phyloP scores from a whole-genome alignment of 78 protist species.

The Planoprotostelium fungivorum region DNA sequence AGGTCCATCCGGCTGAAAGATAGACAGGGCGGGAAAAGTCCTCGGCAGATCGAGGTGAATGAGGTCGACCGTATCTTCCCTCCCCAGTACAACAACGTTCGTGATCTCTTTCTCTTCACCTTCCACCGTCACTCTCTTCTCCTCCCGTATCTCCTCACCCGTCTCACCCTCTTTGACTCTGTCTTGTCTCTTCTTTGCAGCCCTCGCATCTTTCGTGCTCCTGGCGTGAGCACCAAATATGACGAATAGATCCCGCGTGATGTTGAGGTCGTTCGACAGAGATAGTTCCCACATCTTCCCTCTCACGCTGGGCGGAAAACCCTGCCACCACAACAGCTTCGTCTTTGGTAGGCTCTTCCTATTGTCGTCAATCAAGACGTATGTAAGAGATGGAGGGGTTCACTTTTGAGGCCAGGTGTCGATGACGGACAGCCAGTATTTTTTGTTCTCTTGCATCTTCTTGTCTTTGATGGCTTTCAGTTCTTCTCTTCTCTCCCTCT shows the following conservation, averaged over 20 bases:
- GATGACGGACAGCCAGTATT: neutral
- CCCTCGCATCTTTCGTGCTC: conserved; percentile 13
- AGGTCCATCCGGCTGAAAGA: conserved; percentile 73
- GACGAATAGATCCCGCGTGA: conserved; percentile 48
- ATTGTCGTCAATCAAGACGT: neutral
- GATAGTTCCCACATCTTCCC: conserved; percentile 58
- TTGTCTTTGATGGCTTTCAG: conserved; percentile 39
- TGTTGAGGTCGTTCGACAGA: conserved; percentile 41
- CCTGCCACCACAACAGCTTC: conserved; percentile 51
- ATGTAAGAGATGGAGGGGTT: neutral
- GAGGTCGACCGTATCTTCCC: conserved; percentile 58
- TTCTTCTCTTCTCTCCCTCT: conserved; percentile 26
- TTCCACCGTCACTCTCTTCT: conserved; percentile 10
- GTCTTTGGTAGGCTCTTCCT: conserved; percentile 27
- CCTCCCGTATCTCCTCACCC: neutral
- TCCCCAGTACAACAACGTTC: conserved; percentile 18
- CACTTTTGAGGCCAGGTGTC: neutral
- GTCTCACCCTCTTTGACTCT: neutral
- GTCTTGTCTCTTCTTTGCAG: neutral
- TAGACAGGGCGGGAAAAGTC: conserved; percentile 61
- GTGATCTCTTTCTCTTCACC: neutral
- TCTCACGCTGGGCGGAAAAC: conserved; percentile 54
- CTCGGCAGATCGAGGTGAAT: conserved; percentile 60
- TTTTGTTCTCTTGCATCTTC: neutral
- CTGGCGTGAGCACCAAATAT: conserved; percentile 53